Conservation (phyloP, 2,329 filamentous ascomycete genomes). For the Sporothrix brasiliensis region DNA sequence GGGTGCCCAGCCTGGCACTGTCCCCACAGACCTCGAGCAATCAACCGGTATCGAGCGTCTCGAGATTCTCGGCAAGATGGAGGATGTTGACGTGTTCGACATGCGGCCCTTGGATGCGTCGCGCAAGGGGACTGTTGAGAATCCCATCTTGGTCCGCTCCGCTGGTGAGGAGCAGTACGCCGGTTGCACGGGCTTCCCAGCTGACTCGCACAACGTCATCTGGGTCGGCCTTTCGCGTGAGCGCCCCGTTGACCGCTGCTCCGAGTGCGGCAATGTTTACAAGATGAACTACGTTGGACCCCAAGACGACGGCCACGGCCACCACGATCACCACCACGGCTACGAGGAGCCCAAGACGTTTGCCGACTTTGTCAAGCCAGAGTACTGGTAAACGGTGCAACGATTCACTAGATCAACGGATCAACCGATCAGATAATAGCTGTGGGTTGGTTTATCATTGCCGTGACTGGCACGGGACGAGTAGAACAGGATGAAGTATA, state of each 20-base stretch:
- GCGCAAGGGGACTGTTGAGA: conserved; percentile 81
- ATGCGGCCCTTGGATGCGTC: conserved; percentile 94
- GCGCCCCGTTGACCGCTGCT: conserved; percentile 91
- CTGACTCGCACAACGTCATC: conserved; percentile 84
- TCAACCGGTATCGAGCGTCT: conserved; percentile 97
- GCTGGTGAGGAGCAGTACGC: conserved; percentile 95
- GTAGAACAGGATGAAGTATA: conserved; percentile 5
- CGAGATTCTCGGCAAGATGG: conserved; percentile 99
- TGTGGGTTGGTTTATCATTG: not conserved
- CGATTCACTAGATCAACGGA: not conserved
- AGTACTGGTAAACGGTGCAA: conserved; percentile 73
- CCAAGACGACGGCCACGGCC: conserved; percentile 68
- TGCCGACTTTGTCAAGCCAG: conserved; percentile 90
- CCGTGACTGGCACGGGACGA: not conserved
- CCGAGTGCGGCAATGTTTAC: conserved; percentile 93
- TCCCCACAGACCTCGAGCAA: conserved; percentile 94
- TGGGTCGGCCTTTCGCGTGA: conserved; percentile 90
- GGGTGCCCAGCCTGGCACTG: conserved; percentile 77
- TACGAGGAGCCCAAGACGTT: conserved; percentile 92
- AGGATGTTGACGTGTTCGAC: conserved; percentile 96
- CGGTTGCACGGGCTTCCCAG: conserved; percentile 93
- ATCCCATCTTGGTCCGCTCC: conserved; percentile 89
- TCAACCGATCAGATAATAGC: too few relatives aligned
- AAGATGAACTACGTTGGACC: conserved; percentile 97
- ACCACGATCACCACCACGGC: conserved; percentile 59